These are phyloP conservation scores for Achlya hypogyna DNA, from an alignment of 352 stramenopile genomes.

Conservation along the genomic window DNA sequence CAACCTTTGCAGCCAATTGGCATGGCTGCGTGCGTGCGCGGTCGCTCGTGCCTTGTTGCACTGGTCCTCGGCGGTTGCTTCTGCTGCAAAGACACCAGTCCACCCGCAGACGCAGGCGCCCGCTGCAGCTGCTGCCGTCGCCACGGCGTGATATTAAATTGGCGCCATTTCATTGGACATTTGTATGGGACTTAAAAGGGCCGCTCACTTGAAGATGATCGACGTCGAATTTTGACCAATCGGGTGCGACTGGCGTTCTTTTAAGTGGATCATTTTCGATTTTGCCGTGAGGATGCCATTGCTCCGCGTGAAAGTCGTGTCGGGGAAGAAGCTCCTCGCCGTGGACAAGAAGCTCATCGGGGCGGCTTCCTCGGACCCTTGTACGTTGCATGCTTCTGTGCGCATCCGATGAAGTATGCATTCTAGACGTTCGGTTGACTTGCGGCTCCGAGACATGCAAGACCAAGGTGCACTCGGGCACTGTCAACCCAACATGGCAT, in stretches of 20 bases:
- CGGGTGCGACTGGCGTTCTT: background rate
- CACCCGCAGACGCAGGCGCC: too few relatives aligned
- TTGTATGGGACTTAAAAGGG: too few relatives aligned
- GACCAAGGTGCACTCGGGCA: constrained; percentile 36
- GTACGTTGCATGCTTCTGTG: too few relatives aligned
- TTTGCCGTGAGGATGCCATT: constrained; percentile 4
- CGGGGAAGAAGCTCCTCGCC: constrained; percentile 12
- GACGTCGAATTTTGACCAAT: background rate
- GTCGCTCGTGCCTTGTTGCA: too few relatives aligned
- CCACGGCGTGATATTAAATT: too few relatives aligned
- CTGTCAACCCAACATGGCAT: constrained; percentile 38
- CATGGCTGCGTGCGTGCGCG: too few relatives aligned
- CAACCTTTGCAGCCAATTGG: too few relatives aligned
- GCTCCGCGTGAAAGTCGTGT: constrained; percentile 16
- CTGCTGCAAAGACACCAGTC: too few relatives aligned
- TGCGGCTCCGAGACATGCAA: constrained; percentile 42
- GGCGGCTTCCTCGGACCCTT: constrained; percentile 6
- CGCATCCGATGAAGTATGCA: background rate
- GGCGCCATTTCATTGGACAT: too few relatives aligned
- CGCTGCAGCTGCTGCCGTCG: too few relatives aligned
- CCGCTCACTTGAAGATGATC: background rate
- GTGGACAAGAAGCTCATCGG: constrained; percentile 16
- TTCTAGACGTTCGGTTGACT: constrained; percentile 44
- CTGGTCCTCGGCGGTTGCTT: too few relatives aligned
- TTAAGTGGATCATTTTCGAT: background rate